Percentiles rank a stretch among this genome's conserved stretches.
Evolutionary conservation across 129 eudicot genomes (phyloP).

Genomic region (Kitagawia praeruptora): DNA sequence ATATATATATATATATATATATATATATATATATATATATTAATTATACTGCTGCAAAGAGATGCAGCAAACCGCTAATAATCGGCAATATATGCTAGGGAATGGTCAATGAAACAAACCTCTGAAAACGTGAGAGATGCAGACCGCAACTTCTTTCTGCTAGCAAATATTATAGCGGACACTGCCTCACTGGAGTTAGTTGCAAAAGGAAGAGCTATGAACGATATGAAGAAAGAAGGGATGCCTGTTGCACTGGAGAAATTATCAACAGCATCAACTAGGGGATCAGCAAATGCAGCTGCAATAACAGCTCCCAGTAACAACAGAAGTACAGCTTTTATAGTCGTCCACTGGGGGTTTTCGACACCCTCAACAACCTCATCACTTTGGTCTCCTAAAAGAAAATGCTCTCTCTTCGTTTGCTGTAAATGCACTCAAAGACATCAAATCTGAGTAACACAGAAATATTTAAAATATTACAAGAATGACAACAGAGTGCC

Average conservation of each 20-base stretch:
- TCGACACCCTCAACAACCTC: conserved; percentile 40
- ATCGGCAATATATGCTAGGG: not conserved
- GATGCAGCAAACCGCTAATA: not conserved
- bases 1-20: no score
- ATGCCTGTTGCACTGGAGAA: conserved; percentile 82
- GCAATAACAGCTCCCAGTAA: conserved; percentile 70
- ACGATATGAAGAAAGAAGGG: conserved; percentile 90
- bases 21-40: not conserved
- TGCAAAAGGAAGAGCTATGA: conserved; percentile 77
- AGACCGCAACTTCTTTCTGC: conserved; percentile 65
- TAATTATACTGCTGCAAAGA: not conserved
- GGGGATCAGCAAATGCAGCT: conserved; percentile 89
- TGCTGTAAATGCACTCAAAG: conserved; percentile 27
- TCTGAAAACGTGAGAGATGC: conserved; percentile 93
- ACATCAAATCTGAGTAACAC: not conserved
- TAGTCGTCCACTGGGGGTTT: conserved; percentile 41
- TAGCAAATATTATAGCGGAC: conserved; percentile 81
- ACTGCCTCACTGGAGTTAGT: conserved; percentile 97
- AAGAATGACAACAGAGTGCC: not conserved
- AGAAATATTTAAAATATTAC: not conserved
- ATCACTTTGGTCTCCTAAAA: conserved; percentile 37
- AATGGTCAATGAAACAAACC: conserved; percentile 33
- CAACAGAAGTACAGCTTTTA: conserved; percentile 57
- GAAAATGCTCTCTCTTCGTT: conserved; percentile 37
- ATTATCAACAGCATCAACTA: conserved; percentile 75